A percentile compares a stretch with the other conserved stretches of the same genome.
Conservation (phyloP, 106 monocot genomes). For the Triglochin maritima region DNA sequence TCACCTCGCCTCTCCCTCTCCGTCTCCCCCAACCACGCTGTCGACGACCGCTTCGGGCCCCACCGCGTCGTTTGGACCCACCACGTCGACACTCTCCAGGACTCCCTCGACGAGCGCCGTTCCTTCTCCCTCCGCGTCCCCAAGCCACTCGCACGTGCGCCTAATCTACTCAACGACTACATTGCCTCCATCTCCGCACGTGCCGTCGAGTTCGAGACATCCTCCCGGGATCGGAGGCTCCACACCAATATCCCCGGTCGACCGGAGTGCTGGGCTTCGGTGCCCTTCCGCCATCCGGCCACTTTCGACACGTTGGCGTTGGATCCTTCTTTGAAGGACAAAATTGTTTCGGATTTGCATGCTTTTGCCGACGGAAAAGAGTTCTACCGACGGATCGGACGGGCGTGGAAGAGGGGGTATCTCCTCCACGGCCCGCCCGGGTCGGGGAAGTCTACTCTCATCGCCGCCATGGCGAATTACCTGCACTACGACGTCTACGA, state of each 20-base stretch:
- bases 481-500: constrained; percentile 64
- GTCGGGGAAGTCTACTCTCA: constrained; percentile 74
- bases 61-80: constrained; percentile 73
- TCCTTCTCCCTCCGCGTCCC: constrained; percentile 83
- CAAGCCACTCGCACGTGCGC: constrained; percentile 38
- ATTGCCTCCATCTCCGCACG: constrained; percentile 40
- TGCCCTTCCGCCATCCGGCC: constrained; percentile 76
- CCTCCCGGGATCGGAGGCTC: constrained; percentile 57
- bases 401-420: constrained; percentile 88
- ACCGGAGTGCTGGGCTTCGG: constrained; percentile 44
- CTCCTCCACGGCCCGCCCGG: constrained; percentile 78
- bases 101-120: constrained; percentile 85
- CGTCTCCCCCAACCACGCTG: constrained; percentile 66
- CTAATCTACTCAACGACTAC: constrained; percentile 53
- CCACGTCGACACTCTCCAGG: constrained; percentile 72
- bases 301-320: constrained; percentile 78
- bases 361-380: constrained; percentile 43
- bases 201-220: constrained; percentile 31
- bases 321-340: constrained; percentile 35
- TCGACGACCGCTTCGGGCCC: constrained; percentile 44
- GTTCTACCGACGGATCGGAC: constrained; percentile 54
- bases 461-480: constrained; percentile 84
- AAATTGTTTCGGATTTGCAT: constrained; percentile 47
- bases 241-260: constrained; percentile 40
- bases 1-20: constrained; percentile 31